These are phyloP conservation scores for Iris macrosiphon DNA, from an alignment of 106 monocot species.

Conservation along the genomic window DNA sequence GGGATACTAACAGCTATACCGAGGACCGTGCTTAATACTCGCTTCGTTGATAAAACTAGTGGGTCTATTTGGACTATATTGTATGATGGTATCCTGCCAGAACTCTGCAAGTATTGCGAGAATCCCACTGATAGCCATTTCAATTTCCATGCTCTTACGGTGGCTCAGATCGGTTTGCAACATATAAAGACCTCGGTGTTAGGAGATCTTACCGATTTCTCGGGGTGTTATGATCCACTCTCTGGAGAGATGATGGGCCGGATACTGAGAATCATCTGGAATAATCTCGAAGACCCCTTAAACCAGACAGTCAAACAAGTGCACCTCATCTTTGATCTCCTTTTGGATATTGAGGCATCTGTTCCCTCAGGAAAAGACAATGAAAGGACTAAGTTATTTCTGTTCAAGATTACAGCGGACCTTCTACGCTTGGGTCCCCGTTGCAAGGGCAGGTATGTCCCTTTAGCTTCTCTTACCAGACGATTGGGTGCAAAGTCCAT, in stretches of 20 bases:
- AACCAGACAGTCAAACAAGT: constrained; percentile 97
- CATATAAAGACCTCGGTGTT: constrained; percentile 84
- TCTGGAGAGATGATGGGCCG: constrained; percentile 44
- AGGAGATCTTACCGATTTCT: constrained; percentile 30
- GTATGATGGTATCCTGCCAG: constrained; percentile 79
- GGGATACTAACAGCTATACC: constrained; percentile 88
- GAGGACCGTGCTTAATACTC: constrained; percentile 47
- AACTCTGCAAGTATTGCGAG: constrained; percentile 81
- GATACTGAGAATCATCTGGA: constrained; percentile 82
- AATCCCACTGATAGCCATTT: constrained; percentile 95
- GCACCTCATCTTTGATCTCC: constrained; percentile 93
- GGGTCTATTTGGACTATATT: constrained; percentile 56
- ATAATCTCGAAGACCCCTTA: constrained; percentile 91
- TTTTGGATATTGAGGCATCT: constrained; percentile 66
- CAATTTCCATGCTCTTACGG: constrained; percentile 98
- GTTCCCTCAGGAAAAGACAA: constrained; percentile 27
- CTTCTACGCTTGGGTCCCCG: constrained; percentile 65
- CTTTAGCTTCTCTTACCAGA: constrained; percentile 79
- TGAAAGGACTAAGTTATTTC: constrained; percentile 21
- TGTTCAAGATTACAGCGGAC: constrained; percentile 40
- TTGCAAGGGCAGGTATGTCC: constrained; percentile 91
- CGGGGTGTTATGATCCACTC: constrained; percentile 53
- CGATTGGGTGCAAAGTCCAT: constrained; percentile 72
- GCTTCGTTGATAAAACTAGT: constrained; percentile 10
- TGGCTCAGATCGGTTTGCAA: constrained; percentile 92